phyloP scores from a whole-genome alignment of 1,284 basidiomycete species.

The Ceraceosorus guamensis region DNA sequence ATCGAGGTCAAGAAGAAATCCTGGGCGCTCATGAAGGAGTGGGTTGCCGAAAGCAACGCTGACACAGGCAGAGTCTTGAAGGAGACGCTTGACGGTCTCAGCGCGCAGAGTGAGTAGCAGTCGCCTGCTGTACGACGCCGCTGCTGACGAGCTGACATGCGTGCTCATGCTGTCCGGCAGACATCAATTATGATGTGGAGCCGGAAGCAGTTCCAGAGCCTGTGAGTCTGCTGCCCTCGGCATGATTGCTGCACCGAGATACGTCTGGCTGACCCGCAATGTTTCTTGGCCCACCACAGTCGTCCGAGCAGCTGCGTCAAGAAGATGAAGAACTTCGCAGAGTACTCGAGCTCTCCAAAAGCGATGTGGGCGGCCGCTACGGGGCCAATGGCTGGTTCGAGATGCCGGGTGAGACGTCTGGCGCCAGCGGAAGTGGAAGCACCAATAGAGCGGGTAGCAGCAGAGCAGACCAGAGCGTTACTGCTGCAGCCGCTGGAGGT shows the following conservation, averaged over 20 bases:
- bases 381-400: background rate
- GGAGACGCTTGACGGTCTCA: conserved; percentile 75
- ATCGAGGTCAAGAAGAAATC: conserved; percentile 75
- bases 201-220: conserved; percentile 6
- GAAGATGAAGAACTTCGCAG: conserved; percentile 46
- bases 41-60: conserved; percentile 63
- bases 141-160: background rate
- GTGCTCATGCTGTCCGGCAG: conserved; percentile 2
- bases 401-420: conserved; percentile 32
- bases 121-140: no score
- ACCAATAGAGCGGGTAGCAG: background rate
- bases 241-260: background rate
- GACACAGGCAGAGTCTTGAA: conserved; percentile 82
- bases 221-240: background rate
- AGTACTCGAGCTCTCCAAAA: conserved; percentile 40
- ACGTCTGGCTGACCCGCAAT: background rate
- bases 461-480: no score
- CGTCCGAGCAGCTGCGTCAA: conserved; percentile 30
- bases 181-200: conserved; percentile 22
- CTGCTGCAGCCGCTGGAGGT: no score
- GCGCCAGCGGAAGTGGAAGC: conserved; percentile 43
- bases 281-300: conserved; percentile 4
- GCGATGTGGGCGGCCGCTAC: conserved; percentile 39
- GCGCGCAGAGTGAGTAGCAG: conserved; percentile 60
- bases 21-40: conserved; percentile 67